Evolutionary conservation across 495 filamentous ascomycete genomes (phyloP), one percentile per base, ranked within the genome.

Genomic region (Lophium mytilinum): DNA sequence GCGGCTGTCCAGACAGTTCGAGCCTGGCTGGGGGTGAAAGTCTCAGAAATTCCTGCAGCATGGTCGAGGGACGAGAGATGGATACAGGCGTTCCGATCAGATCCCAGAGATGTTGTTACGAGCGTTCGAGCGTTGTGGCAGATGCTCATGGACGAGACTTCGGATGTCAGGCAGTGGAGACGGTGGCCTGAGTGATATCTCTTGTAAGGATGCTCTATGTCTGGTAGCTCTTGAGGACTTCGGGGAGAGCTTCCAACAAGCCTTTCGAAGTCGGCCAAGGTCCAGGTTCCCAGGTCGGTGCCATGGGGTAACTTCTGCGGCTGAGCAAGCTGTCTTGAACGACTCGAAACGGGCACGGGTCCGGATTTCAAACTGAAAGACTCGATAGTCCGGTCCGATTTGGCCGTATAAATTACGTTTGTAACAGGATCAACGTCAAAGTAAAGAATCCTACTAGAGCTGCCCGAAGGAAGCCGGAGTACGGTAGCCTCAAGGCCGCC

Each of bases 1-100:
- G 56, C 47, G 9, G 61, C 48, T 11, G 41, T 43, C 61, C 56
- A 60, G 34, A 64, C 50, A 9, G 57, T 55, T 14, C 3, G 24
- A 10, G 9, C 9, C 15, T 17, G n/a, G 2, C 34, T 21, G 4
- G 52, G 56, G 5, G 61, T 53, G 35, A 54, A 57, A 15, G 37
- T 35, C 35, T 64, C 52, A 12, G 35, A 41, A 7, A 60, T 14
- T 33, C n/a, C 48, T 8, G 48, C 43, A 36, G 57, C 53, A 21
- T 17, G 14, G 3, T 39, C 30, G 10, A 53, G 57, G 21, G 56
- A 45, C 0, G 57, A 34, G 10, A 64, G 36, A 43, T 57, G 50
- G 17, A 64, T 43, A 15, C 43, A 35, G 15, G 62, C 53, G 9
- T 57, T 19, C 5, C 57, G 39, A 17, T 57, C 50, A 9, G 34